Evolutionary conservation across 2,329 filamentous ascomycete genomes (phyloP).

Genomic region (Paradendryphiella salina): DNA sequence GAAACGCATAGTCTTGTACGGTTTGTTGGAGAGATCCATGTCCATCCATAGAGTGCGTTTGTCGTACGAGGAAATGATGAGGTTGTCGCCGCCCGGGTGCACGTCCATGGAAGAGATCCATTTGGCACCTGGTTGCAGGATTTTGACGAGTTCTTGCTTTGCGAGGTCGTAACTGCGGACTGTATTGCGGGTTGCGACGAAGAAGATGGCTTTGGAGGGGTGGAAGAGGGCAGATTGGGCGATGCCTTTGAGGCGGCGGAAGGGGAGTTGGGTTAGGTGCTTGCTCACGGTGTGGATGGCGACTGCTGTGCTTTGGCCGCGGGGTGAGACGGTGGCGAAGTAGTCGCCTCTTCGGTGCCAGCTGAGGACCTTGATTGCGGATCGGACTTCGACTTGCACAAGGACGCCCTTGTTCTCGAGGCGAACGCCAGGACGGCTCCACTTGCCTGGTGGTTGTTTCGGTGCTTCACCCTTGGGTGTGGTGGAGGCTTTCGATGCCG

Average conservation of each 20-base stretch:
- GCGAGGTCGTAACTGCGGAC: conserved; percentile 94
- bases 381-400: conserved; percentile 76
- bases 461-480: conserved; percentile 58
- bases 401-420: conserved; percentile 79
- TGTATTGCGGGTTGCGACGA: conserved; percentile 90
- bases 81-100: conserved; percentile 88
- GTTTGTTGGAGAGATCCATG: conserved; percentile 83
- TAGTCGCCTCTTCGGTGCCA: conserved; percentile 97
- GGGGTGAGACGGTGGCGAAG: conserved; percentile 86
- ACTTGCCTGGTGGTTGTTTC: conserved; percentile 78
- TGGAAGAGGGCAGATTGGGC: conserved; percentile 95
- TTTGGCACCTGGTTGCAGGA: conserved; percentile 87
- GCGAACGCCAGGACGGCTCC: conserved; percentile 75
- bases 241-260: conserved; percentile 73
- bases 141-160: conserved; percentile 87
- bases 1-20: conserved; percentile 96
- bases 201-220: conserved; percentile 88
- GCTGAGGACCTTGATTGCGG: conserved; percentile 81
- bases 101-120: conserved; percentile 95
- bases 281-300: conserved; percentile 94
- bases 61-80: conserved; percentile 94
- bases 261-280: conserved; percentile 92
- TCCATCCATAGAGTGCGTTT: conserved; percentile 95
- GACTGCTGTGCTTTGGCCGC: conserved; percentile 76
- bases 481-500: conserved; percentile 64